Evolutionary conservation across 1,284 basidiomycete genomes (phyloP), one percentile per base, ranked within the genome.

Genomic region (Dichomitus squalens): DNA sequence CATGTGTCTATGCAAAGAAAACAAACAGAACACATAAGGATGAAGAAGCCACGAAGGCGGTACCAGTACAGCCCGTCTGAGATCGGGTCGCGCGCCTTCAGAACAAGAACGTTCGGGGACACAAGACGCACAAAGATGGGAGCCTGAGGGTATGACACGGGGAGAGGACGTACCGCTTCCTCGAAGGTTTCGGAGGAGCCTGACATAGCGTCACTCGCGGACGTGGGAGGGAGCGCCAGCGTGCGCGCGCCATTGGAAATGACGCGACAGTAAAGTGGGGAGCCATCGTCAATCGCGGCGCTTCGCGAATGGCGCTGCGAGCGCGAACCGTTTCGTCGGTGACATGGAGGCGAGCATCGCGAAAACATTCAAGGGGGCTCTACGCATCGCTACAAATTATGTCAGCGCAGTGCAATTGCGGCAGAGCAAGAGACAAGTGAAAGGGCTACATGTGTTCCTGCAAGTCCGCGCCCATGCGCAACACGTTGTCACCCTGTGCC

Each of bases 391-490:
- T 5, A 18, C 7, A n/a, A 9, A 20, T 46, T 31, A 9, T n/a
- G 27, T 9, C 27, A 27, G n/a, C 41, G 41, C 41, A 25, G 23
- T 18, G 8, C 29, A 8, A n/a, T 7, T 14, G 16, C 14, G 4
- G 21, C n/a, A n/a, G n/a, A n/a, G n/a, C n/a, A 23, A 21, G 27
- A 5, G 25, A n/a, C 18, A 33, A 18, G 29, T 4, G 23, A 21
- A 33, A 7, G 23, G n/a, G n/a, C n/a, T n/a, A n/a, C n/a, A n/a
- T n/a, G n/a, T 68, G 40, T 38, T 71, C 71, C 64, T 76, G 77
- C 23, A 78, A 55, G 55, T 78, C 77, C 3, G 77, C 77, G 58
- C 79, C 78, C 78, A 79, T 79, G 58, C 76, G 76, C 52, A 79
- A 65, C 68, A 79, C 71, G 51, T 73, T 73, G 43, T 71, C 66